Evolutionary conservation across 2,329 filamentous ascomycete genomes (phyloP), one percentile per base, ranked within the genome.

Genomic region (Beauveria australis): DNA sequence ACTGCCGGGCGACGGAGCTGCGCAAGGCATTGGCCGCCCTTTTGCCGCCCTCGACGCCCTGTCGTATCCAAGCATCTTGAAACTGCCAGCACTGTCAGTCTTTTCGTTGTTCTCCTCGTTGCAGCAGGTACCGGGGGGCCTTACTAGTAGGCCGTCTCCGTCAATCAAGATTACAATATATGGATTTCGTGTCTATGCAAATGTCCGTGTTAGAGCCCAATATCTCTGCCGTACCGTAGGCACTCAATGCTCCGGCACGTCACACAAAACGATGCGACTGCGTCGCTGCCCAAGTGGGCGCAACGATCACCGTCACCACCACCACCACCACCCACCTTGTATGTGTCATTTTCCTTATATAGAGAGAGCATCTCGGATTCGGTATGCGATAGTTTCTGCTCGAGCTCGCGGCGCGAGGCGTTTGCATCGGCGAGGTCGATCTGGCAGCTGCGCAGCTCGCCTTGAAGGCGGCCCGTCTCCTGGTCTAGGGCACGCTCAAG

Each of bases 131-230:
- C 1, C 54, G 24, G 58, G 47, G 60, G 48, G 55, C 43, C 68
- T 59, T 66, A 87, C 84, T 70, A 86, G 74, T 62, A 86, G 76
- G 49, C 83, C 82, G 69, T 88, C 81, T 43, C 84, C 85, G 69
- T 88, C 85, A 65, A 88, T 80, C 65, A 87, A 68, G 44, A 86
- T 78, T 64, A 83, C 71, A 66, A 86, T 75, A 69, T 88, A 88
- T 46, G 80, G 77, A 70, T 85, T 86, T 54, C 73, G 76, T 62
- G 76, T 78, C 80, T 84, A 66, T 53, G 63, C 56, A 56, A 53
- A 47, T 51, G 62, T 56, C 4, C 28, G 12, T 49, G 59, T 61
- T 51, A 61, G 53, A 59, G 18, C 5, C 8, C 22, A 41, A 28
- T 43, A 19, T 22, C n/a, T 58, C 30, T 58, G 9, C 28, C 22